Percentiles rank a stretch among this genome's conserved stretches.
phyloP scores from a whole-genome alignment of 116 monocot species.

The Papilionanthe hybrid region DNA sequence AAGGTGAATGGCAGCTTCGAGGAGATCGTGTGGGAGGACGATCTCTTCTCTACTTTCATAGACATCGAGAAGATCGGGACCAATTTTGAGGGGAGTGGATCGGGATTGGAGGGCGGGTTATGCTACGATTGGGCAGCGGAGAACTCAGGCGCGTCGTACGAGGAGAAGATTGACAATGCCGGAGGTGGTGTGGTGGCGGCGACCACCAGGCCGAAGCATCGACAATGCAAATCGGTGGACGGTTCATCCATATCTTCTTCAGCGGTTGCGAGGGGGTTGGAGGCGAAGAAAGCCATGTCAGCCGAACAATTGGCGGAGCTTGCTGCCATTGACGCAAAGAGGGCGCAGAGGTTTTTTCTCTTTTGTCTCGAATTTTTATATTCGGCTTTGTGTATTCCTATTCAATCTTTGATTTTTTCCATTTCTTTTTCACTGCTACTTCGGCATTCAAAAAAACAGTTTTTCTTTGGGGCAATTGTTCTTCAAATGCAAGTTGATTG shows the following conservation, averaged over 20 bases:
- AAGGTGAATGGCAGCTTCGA: constrained; percentile 17
- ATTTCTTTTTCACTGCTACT: neutral
- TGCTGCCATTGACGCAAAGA: constrained; percentile 71
- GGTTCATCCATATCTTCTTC: constrained; percentile 25
- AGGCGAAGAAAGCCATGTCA: constrained; percentile 93
- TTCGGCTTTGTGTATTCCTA: neutral
- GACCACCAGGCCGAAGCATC: constrained; percentile 51
- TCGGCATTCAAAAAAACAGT: neutral
- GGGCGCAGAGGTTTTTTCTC: constrained; percentile 64
- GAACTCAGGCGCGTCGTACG: constrained; percentile 16
- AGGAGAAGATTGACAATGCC: constrained; percentile 15
- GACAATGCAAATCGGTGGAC: constrained; percentile 69
- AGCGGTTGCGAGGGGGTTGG: constrained; percentile 23
- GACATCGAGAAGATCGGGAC: constrained; percentile 48
- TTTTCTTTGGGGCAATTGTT: neutral
- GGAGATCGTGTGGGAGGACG: constrained; percentile 39
- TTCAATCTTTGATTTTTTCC: neutral
- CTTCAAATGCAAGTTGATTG: too few species aligned
- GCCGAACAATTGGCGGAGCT: constrained; percentile 76
- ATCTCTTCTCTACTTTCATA: constrained; percentile 49
- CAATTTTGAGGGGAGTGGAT: constrained; percentile 27
- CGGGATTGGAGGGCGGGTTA: constrained; percentile 27
- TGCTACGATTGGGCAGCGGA: constrained; percentile 22
- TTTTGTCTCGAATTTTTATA: neutral
- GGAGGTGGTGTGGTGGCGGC: neutral